Conservation (phyloP, 2,329 filamentous ascomycete genomes). For the Talaromyces sp. region DNA sequence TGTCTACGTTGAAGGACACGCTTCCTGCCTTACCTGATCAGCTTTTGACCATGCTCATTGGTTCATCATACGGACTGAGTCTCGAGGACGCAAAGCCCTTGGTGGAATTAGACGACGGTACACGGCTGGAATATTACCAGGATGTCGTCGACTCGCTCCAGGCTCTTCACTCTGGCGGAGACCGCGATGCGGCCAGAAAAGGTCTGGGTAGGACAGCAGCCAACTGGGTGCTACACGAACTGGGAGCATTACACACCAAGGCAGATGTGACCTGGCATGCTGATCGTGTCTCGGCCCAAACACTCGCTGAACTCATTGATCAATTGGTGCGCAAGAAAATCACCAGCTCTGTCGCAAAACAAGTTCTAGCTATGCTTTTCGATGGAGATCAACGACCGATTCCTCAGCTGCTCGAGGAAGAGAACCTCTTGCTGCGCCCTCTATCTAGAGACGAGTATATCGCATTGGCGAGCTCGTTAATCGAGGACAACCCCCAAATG, state of each 20-base stretch:
- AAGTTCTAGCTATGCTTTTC: constrained; percentile 55
- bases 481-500: constrained; percentile 55
- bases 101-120: constrained; percentile 71
- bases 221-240: constrained; percentile 73
- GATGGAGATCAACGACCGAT: constrained; percentile 49
- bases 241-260: constrained; percentile 61
- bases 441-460: constrained; percentile 56
- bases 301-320: constrained; percentile 46
- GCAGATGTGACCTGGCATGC: constrained; percentile 47
- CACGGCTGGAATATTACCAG: constrained; percentile 73
- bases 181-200: constrained; percentile 24
- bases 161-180: constrained; percentile 24
- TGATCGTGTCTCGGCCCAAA: constrained; percentile 38
- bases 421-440: constrained; percentile 53
- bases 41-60: constrained; percentile 60
- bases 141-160: constrained; percentile 41
- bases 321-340: constrained; percentile 44
- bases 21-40: constrained; percentile 71
- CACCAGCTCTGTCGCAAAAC: constrained; percentile 58
- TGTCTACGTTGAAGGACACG: constrained; percentile 59
- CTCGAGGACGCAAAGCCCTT: constrained; percentile 80
- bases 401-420: constrained; percentile 53
- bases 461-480: constrained; percentile 50
- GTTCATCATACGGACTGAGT: constrained; percentile 62
- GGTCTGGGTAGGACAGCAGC: constrained; percentile 49